These are phyloP conservation scores for Flaveria floridana DNA, from an alignment of 140 eudicot species.

Conservation along the genomic window DNA sequence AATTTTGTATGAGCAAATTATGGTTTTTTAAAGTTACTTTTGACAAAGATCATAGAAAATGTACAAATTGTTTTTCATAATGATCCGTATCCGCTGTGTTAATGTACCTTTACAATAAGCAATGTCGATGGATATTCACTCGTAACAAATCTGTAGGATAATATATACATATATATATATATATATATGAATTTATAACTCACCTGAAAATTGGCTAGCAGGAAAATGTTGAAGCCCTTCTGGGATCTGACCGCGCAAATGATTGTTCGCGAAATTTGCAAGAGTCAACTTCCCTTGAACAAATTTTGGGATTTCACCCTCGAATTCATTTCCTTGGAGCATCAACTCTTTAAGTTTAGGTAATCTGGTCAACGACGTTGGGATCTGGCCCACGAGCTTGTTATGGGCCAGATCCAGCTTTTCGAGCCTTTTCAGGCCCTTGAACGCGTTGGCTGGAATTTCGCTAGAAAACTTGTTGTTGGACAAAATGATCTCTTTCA, in stretches of 20 bases:
- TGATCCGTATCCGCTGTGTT: too few relatives aligned
- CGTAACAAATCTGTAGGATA: neutral
- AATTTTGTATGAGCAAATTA: neutral
- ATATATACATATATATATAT: neutral
- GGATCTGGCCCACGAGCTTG: slow-evolving; percentile 57
- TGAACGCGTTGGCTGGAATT: slow-evolving; percentile 46
- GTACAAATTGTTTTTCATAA: too few relatives aligned
- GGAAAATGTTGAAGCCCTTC: slow-evolving; percentile 36
- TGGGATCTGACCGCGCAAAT: slow-evolving; percentile 67
- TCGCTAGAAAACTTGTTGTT: slow-evolving; percentile 54
- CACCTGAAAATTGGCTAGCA: slow-evolving; percentile 51
- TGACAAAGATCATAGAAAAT: neutral
- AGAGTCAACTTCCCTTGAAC: slow-evolving; percentile 13
- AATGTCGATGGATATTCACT: neutral
- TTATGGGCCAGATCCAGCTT: slow-evolving; percentile 57
- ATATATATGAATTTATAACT: neutral
- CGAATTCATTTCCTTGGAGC: slow-evolving; percentile 57
- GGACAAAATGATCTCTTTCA: slow-evolving; percentile 49
- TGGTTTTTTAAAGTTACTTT: neutral
- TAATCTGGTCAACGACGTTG: slow-evolving; percentile 42
- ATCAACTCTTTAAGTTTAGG: slow-evolving; percentile 52
- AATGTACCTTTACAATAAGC: neutral
- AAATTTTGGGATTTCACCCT: slow-evolving; percentile 58
- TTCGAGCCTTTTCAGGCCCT: slow-evolving; percentile 51
- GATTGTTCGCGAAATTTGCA: slow-evolving; percentile 58